phyloP scores from a whole-genome alignment of 768 basidiomycete species.

The Lactarius psammicola region DNA sequence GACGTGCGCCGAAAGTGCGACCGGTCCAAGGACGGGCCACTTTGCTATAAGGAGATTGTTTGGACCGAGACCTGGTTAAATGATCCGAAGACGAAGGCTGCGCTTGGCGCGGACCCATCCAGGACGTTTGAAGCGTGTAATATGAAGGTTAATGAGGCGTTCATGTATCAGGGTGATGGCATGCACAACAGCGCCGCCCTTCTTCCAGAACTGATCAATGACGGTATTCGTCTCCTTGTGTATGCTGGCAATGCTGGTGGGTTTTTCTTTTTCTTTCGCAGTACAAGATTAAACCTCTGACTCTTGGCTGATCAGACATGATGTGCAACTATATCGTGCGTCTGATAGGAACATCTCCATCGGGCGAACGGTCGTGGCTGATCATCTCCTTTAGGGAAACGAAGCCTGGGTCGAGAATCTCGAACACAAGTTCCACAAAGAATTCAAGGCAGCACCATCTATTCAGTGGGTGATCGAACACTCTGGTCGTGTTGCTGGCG shows the following conservation, averaged over 20 bases:
- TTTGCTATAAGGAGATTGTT: constrained; percentile 76
- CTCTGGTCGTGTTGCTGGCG: constrained; percentile 59
- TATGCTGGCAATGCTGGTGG: constrained; percentile 83
- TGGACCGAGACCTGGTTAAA: constrained; percentile 95
- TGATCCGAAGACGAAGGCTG: constrained; percentile 67
- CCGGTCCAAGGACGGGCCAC: constrained; percentile 52
- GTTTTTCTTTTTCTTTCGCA: neutral
- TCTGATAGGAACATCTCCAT: constrained; percentile 1
- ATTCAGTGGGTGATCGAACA: constrained; percentile 56
- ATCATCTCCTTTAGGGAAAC: constrained; percentile 54
- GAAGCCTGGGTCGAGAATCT: constrained; percentile 70
- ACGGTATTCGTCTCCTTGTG: constrained; percentile 79
- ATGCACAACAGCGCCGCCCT: constrained; percentile 79
- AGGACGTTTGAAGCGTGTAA: constrained; percentile 70
- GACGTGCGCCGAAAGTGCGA: constrained; percentile 82
- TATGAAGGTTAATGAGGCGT: constrained; percentile 76
- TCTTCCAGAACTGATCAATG: constrained; percentile 76
- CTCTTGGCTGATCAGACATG: constrained; percentile 42
- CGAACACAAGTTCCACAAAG: constrained; percentile 56
- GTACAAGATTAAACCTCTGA: neutral
- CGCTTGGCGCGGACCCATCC: constrained; percentile 66
- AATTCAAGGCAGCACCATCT: constrained; percentile 51
- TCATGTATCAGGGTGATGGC: constrained; percentile 79
- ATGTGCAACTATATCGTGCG: constrained; percentile 84
- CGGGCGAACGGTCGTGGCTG: neutral